A percentile compares a stretch with the other conserved stretches of the same genome.
These are phyloP conservation scores for Boletus reticulatus DNA, from an alignment of 768 basidiomycete genomes.

Conservation along the genomic window DNA sequence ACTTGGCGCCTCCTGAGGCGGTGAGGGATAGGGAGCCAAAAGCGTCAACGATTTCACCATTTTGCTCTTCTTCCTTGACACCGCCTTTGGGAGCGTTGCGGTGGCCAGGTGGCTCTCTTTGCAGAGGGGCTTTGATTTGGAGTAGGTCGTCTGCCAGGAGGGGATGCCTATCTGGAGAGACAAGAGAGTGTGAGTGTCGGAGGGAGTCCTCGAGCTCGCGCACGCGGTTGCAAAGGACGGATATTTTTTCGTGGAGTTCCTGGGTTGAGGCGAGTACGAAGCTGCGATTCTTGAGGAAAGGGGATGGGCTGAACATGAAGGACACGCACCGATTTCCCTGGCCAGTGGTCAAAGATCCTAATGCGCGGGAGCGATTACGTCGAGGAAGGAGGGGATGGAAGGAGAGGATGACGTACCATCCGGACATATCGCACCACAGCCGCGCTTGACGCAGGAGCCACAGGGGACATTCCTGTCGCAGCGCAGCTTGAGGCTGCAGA, in stretches of 20 bases:
- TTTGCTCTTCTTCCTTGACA: constrained; percentile 61
- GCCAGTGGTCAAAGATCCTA: constrained; percentile 78
- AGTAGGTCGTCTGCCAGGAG: constrained; percentile 72
- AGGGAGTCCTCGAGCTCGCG: constrained; percentile 76
- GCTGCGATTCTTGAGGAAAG: constrained; percentile 32
- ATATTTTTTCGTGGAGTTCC: constrained; percentile 81
- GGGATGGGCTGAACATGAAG: not conserved
- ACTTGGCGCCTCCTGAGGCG: constrained; percentile 69
- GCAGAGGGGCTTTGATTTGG: constrained; percentile 72
- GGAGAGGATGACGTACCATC: constrained; percentile 50
- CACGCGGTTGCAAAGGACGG: constrained; percentile 68
- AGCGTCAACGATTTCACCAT: constrained; percentile 71
- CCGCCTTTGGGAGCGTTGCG: constrained; percentile 37
- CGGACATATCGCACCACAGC: constrained; percentile 79
- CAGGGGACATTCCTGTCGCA: constrained; percentile 80
- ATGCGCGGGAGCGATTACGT: constrained; percentile 14
- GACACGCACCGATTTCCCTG: constrained; percentile 69
- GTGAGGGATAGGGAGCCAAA: constrained; percentile 79
- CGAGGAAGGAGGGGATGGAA: constrained; percentile 11
- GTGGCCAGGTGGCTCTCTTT: constrained; percentile 53
- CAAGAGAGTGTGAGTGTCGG: constrained; percentile 53
- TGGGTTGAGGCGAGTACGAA: constrained; percentile 80
- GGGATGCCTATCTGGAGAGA: constrained; percentile 61
- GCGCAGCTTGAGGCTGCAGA: constrained; percentile 30
- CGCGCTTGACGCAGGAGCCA: constrained; percentile 77